Percentiles rank a stretch among this genome's conserved stretches.
These are phyloP conservation scores for Erucastrum elatum DNA, from an alignment of 345 rosid genomes.

Conservation along the genomic window DNA sequence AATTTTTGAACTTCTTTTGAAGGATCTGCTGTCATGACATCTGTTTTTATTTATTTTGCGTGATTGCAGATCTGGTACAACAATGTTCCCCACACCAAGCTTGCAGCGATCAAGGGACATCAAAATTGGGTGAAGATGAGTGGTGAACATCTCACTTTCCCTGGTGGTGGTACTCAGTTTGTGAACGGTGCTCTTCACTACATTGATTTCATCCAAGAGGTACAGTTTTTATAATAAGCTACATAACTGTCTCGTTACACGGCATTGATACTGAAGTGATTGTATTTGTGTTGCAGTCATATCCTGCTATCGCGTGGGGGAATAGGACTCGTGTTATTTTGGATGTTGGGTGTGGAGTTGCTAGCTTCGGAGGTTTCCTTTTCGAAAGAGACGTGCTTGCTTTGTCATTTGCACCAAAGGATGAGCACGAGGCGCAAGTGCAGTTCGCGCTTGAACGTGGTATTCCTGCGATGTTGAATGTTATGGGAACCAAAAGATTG, in stretches of 20 bases:
- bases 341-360: slow-evolving; percentile 95
- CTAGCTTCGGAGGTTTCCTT: slow-evolving; percentile 89
- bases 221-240: slow-evolving; percentile 2
- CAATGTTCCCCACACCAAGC: slow-evolving; percentile 92
- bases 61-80: slow-evolving; percentile 29
- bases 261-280: not conserved
- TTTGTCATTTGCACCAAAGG: slow-evolving; percentile 94
- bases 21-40: slow-evolving; percentile 8
- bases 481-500: slow-evolving; percentile 85
- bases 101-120: slow-evolving; percentile 82
- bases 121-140: slow-evolving; percentile 83
- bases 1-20: not conserved
- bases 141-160: slow-evolving; percentile 92
- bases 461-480: slow-evolving; percentile 77
- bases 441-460: slow-evolving; percentile 93
- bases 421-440: slow-evolving; percentile 94
- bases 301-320: slow-evolving; percentile 76
- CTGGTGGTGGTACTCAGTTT: slow-evolving; percentile 98
- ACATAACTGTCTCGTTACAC: not conserved
- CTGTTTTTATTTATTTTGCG: slow-evolving; percentile 1
- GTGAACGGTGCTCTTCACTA: slow-evolving; percentile 85
- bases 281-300: slow-evolving; percentile 45
- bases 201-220: slow-evolving; percentile 91
- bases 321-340: slow-evolving; percentile 65
- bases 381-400: slow-evolving; percentile 77